phyloP scores from a whole-genome alignment of 768 basidiomycete species.

The Trametes meyenii region DNA sequence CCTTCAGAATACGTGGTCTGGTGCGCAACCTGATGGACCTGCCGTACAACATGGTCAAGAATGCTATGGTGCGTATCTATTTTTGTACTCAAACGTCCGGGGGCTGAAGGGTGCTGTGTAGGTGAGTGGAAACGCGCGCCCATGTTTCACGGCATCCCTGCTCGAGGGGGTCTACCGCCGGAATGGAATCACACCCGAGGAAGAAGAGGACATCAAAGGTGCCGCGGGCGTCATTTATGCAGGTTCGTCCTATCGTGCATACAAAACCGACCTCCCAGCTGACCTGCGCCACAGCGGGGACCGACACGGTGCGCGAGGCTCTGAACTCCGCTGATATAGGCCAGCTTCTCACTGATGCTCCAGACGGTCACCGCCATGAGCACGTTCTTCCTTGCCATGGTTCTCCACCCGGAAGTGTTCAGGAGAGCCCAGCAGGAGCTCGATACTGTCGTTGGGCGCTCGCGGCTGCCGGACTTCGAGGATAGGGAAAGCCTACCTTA shows the following conservation, averaged over 20 bases:
- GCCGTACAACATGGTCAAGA: constrained; percentile 28
- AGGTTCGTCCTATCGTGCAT: constrained; percentile 19
- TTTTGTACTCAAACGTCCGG: not conserved
- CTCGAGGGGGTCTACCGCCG: constrained; percentile 20
- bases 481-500: constrained; percentile 47
- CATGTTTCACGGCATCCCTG: constrained; percentile 25
- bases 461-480: constrained; percentile 42
- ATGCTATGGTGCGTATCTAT: constrained; percentile 12
- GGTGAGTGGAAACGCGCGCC: constrained; percentile 25
- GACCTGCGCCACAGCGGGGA: constrained; percentile 23
- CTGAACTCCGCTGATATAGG: not conserved
- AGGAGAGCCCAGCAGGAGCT: constrained; percentile 47
- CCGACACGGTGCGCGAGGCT: constrained; percentile 27
- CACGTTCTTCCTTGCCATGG: constrained; percentile 45
- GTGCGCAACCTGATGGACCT: constrained; percentile 18
- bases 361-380: constrained; percentile 45
- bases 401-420: constrained; percentile 42
- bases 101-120: not conserved
- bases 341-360: not conserved
- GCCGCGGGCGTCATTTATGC: constrained; percentile 28
- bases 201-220: constrained; percentile 28
- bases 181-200: constrained; percentile 17
- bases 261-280: not conserved
- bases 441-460: constrained; percentile 43
- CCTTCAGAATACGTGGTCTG: constrained; percentile 14